Conservation (phyloP, 192 early-diverging fungal species). For the Coemansia sp. region DNA sequence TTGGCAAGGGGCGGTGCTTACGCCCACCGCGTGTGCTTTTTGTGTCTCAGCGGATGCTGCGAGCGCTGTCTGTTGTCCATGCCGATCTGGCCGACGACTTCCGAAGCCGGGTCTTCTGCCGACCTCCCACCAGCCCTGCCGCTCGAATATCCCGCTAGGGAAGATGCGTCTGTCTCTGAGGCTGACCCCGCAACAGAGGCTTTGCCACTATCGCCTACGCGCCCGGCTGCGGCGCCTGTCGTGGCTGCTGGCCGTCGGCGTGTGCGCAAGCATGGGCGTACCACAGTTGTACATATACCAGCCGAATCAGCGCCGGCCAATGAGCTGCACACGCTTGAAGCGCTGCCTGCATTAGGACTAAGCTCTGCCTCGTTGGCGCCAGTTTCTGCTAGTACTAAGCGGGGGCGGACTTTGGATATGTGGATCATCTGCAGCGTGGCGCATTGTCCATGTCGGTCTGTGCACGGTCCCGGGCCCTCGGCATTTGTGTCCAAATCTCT, state of each 20-base stretch:
- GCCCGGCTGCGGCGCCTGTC: background rate
- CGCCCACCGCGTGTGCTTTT: slow-evolving; percentile 45
- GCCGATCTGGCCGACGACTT: slow-evolving; percentile 48
- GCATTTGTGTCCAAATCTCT: slow-evolving; percentile 38
- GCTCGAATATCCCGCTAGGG: background rate
- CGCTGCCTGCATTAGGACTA: slow-evolving; percentile 30
- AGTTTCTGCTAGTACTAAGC: background rate
- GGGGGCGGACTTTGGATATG: slow-evolving; percentile 21
- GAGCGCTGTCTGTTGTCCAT: slow-evolving; percentile 49
- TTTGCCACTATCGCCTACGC: background rate
- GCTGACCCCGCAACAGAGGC: background rate
- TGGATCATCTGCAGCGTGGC: slow-evolving; percentile 51
- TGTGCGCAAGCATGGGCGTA: slow-evolving; percentile 9
- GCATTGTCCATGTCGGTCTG: slow-evolving; percentile 46
- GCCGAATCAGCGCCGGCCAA: background rate
- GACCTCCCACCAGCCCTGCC: background rate
- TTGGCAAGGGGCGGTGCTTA: slow-evolving; percentile 6
- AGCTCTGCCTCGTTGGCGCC: slow-evolving; percentile 7
- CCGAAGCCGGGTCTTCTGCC: background rate
- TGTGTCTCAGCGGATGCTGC: slow-evolving; percentile 50
- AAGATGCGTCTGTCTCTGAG: background rate
- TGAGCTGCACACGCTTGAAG: background rate
- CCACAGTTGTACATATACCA: background rate
- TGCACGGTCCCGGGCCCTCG: slow-evolving; percentile 48
- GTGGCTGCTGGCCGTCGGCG: slow-evolving; percentile 3